Evolutionary conservation across 805 yeast genomes (phyloP).

Genomic region (Candida germanica): DNA sequence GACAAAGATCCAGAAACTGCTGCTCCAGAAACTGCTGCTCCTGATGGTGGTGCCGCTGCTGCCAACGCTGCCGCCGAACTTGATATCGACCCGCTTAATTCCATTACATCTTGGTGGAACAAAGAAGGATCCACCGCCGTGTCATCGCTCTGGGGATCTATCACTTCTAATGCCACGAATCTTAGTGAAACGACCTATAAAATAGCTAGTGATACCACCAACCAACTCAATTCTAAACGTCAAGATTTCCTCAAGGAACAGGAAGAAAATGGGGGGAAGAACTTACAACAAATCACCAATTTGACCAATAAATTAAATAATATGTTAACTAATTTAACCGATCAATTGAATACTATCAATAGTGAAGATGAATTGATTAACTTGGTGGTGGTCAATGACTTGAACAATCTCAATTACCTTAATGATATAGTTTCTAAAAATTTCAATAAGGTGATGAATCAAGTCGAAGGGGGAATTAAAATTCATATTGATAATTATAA

Average conservation of each 20-base stretch:
- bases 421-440: constrained; percentile 47
- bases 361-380: constrained; percentile 48
- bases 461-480: constrained; percentile 75
- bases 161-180: constrained; percentile 49
- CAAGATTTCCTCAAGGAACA: constrained; percentile 29
- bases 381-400: constrained; percentile 57
- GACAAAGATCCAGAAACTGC: constrained; percentile 1
- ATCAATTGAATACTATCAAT: constrained; percentile 43
- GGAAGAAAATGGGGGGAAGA: constrained; percentile 15
- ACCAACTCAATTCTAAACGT: constrained; percentile 38
- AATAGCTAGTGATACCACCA: constrained; percentile 44
- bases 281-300: constrained; percentile 26
- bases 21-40: constrained; percentile 1
- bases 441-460: constrained; percentile 63
- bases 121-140: constrained; percentile 65
- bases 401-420: constrained; percentile 49
- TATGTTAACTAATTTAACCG: constrained; percentile 36
- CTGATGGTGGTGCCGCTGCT: too few relatives aligned
- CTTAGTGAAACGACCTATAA: constrained; percentile 51
- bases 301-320: constrained; percentile 29
- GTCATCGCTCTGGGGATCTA: constrained; percentile 65
- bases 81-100: constrained; percentile 57
- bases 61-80: constrained; percentile 5
- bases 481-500: constrained; percentile 53
- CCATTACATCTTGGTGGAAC: constrained; percentile 74